Conservation (phyloP, 169 alveolate genomes). For the Eimeria praecox region DNA sequence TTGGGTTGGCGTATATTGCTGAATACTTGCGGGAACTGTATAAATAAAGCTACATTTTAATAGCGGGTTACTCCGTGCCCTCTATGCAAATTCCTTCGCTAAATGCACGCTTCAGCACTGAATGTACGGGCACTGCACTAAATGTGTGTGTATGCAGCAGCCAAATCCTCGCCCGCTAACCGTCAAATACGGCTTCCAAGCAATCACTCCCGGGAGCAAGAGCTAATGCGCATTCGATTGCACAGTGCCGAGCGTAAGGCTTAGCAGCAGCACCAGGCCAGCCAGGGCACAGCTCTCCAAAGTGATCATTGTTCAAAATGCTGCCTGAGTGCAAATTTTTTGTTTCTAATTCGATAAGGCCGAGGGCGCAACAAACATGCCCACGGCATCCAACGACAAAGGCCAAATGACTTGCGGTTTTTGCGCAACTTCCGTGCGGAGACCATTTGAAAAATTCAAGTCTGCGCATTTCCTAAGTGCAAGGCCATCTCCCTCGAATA, state of each 20-base stretch:
- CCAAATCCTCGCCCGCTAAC: constrained; percentile 43
- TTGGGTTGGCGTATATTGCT: not conserved
- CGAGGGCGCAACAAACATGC: not conserved
- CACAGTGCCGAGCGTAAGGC: not conserved
- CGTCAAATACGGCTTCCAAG: constrained; percentile 78
- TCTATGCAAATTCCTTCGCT: not conserved
- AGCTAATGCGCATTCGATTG: not conserved
- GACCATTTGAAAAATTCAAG: not conserved
- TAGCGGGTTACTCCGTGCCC: not conserved
- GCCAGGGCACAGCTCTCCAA: not conserved
- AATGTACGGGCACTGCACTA: not conserved
- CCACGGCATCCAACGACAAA: not conserved
- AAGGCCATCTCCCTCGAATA: too few species aligned
- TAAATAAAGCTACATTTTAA: not conserved
- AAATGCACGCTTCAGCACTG: not conserved
- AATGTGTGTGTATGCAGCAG: not conserved
- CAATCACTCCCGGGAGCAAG: constrained; percentile 51
- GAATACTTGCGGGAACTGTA: not conserved
- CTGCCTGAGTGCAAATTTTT: not conserved
- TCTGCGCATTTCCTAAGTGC: not conserved
- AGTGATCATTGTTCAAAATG: not conserved
- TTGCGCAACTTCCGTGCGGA: not conserved
- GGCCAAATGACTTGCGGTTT: not conserved
- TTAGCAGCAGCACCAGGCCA: not conserved
- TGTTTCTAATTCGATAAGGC: not conserved